Evolutionary conservation across 2,329 filamentous ascomycete genomes (phyloP).

Genomic region (Colletotrichum tropicicola): DNA sequence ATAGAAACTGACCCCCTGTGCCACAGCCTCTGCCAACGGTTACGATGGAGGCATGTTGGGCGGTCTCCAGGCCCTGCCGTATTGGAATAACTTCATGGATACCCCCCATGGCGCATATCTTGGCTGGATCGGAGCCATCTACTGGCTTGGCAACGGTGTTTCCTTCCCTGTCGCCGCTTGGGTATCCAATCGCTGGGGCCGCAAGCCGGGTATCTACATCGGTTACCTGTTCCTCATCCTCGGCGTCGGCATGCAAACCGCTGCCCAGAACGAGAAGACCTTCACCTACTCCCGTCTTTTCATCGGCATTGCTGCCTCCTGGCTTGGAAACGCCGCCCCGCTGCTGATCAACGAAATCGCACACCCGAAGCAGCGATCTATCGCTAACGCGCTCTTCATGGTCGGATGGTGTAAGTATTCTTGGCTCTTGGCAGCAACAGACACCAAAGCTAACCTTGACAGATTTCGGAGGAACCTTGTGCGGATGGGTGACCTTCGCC

Average conservation of each 20-base stretch:
- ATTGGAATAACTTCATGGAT: conserved; percentile 52
- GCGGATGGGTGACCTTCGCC: conserved; percentile 40
- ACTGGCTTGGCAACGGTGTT: conserved; percentile 47
- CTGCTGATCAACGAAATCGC: conserved; percentile 46
- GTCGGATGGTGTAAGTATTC: neutral
- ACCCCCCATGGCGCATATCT: conserved; percentile 45
- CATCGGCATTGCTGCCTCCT: conserved; percentile 41
- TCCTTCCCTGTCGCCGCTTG: conserved; percentile 45
- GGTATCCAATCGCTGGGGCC: conserved; percentile 32
- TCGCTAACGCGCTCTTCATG: conserved; percentile 24
- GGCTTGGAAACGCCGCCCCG: conserved; percentile 39
- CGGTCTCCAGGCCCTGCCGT: conserved; percentile 49
- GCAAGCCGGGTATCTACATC: conserved; percentile 25
- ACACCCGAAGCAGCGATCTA: conserved; percentile 37
- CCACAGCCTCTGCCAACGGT: conserved; percentile 43
- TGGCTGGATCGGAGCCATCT: conserved; percentile 48
- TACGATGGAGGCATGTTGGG: conserved; percentile 54
- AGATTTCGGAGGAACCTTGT: conserved; percentile 44
- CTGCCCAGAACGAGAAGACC: conserved; percentile 33
- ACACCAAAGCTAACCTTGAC: conserved; percentile 36
- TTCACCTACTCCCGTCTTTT: conserved; percentile 45
- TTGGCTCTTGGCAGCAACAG: neutral
- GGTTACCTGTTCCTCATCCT: conserved; percentile 18
- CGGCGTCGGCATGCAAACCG: conserved; percentile 36
- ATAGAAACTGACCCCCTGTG: neutral